A percentile compares a stretch with the other conserved stretches of the same genome.
These are phyloP conservation scores for Chernovozyma sophiae-reginae DNA, from an alignment of 1,139 yeast genomes.

Conservation along the genomic window DNA sequence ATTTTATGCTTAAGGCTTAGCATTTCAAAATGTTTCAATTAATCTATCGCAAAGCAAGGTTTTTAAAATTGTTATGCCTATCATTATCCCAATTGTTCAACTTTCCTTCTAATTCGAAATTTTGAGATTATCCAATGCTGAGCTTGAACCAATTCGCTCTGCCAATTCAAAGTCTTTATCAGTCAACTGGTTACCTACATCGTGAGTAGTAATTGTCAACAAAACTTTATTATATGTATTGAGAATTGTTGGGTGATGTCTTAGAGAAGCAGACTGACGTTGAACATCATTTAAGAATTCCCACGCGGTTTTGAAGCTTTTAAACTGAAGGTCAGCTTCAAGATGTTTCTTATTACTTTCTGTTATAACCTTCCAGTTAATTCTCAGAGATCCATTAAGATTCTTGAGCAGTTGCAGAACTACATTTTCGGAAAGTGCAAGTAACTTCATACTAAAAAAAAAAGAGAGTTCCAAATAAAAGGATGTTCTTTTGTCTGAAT, in stretches of 20 bases:
- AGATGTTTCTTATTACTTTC: constrained; percentile 7
- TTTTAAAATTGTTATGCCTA: no score
- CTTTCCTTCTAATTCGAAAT: no score
- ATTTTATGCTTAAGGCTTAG: no score
- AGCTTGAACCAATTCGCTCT: constrained; percentile 31
- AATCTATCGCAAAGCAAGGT: no score
- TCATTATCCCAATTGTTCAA: no score
- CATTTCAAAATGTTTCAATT: no score
- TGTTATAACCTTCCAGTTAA: constrained; percentile 1
- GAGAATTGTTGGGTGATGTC: constrained; percentile 71
- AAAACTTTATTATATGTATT: constrained; percentile 62
- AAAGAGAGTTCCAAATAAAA: no score
- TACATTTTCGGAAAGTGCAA: constrained; percentile 1
- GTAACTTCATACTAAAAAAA: constrained; percentile 1
- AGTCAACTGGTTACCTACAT: constrained; percentile 50
- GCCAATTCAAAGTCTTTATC: constrained; percentile 62
- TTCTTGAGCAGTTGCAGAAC: constrained; percentile 1
- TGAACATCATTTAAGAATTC: constrained; percentile 59
- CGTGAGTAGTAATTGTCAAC: constrained; percentile 66
- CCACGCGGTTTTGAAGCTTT: constrained; percentile 60
- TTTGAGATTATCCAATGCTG: constrained; percentile 2
- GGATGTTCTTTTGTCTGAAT: no score
- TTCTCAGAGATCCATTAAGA: constrained; percentile 3
- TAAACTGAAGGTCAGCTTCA: constrained; percentile 35
- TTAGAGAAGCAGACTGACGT: constrained; percentile 52